These are phyloP conservation scores for Suillus subalutaceus DNA, from an alignment of 768 basidiomycete species.

Conservation along the genomic window DNA sequence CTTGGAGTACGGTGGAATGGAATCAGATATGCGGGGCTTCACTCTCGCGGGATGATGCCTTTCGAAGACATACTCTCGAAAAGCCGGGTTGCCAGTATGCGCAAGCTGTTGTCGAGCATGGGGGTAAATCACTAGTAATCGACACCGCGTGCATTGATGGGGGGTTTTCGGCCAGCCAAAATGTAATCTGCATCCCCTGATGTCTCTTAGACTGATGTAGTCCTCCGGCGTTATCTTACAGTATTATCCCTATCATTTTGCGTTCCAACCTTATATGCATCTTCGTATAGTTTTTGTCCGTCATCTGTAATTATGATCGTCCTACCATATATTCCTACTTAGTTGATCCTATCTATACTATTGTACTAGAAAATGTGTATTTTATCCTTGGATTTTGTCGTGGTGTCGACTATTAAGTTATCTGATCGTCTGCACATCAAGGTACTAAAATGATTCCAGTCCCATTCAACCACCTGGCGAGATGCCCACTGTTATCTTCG, in stretches of 20 bases:
- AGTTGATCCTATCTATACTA: background rate
- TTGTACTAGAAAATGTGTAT: background rate
- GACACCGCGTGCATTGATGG: background rate
- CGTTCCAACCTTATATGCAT: background rate
- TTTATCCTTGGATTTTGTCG: background rate
- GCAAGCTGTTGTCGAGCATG: background rate
- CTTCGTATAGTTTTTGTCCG: background rate
- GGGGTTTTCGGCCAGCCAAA: background rate
- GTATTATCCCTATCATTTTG: background rate
- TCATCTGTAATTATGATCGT: background rate
- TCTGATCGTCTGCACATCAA: background rate
- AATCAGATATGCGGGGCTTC: background rate
- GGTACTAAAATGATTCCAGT: background rate
- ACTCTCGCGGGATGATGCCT: background rate
- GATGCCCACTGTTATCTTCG: background rate
- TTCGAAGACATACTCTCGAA: background rate
- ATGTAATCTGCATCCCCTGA: slow-evolving; percentile 4
- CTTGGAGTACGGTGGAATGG: background rate
- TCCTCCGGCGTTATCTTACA: background rate
- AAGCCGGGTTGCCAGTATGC: background rate
- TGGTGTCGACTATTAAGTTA: background rate
- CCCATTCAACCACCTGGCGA: background rate
- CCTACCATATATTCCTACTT: background rate
- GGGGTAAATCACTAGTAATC: background rate
- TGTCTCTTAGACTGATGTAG: background rate